A percentile compares a stretch with the other conserved stretches of the same genome.
These are phyloP conservation scores for Pseudocercospora ulei DNA, from an alignment of 2,329 filamentous ascomycete species.

Conservation along the genomic window DNA sequence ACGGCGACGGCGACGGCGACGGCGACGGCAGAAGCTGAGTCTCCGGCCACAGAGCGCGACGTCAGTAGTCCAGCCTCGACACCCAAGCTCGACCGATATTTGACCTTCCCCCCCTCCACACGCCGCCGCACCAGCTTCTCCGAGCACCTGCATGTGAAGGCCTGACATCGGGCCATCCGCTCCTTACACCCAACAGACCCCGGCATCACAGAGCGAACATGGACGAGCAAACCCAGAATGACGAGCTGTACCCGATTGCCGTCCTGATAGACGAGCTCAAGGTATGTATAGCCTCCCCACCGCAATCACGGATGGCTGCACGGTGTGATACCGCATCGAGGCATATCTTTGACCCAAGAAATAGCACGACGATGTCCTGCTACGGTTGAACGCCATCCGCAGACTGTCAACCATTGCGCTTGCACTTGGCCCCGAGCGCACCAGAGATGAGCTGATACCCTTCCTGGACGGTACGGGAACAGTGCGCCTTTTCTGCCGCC, in stretches of 20 bases:
- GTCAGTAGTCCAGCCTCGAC: slow-evolving; percentile 1
- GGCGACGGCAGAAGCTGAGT: background rate
- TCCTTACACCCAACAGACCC: slow-evolving; percentile 21
- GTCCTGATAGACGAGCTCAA: slow-evolving; percentile 99
- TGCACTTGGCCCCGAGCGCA: slow-evolving; percentile 88
- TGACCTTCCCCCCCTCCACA: slow-evolving; percentile 4
- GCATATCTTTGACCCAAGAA: slow-evolving; percentile 11
- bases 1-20: background rate
- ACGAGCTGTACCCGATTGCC: slow-evolving; percentile 99
- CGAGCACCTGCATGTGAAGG: slow-evolving; percentile 20
- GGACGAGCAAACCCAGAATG: slow-evolving; percentile 75
- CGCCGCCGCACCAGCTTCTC: slow-evolving; percentile 12
- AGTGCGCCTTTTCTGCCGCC: background rate
- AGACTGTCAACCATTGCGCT: slow-evolving; percentile 96
- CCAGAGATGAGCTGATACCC: slow-evolving; percentile 94
- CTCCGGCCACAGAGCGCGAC: slow-evolving; percentile 2
- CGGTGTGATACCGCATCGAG: background rate
- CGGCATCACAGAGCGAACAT: slow-evolving; percentile 46
- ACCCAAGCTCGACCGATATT: slow-evolving; percentile 8
- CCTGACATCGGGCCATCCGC: slow-evolving; percentile 24
- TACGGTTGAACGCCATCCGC: slow-evolving; percentile 96
- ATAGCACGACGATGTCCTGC: slow-evolving; percentile 94
- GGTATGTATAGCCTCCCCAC: slow-evolving; percentile 47
- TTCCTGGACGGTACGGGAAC: slow-evolving; percentile 81
- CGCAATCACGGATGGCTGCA: slow-evolving; percentile 1